Evolutionary conservation across 2,329 filamentous ascomycete species (phyloP), one percentile per base, ranked within the genome.

Genomic region (Pseudogymnoascus sp.): DNA sequence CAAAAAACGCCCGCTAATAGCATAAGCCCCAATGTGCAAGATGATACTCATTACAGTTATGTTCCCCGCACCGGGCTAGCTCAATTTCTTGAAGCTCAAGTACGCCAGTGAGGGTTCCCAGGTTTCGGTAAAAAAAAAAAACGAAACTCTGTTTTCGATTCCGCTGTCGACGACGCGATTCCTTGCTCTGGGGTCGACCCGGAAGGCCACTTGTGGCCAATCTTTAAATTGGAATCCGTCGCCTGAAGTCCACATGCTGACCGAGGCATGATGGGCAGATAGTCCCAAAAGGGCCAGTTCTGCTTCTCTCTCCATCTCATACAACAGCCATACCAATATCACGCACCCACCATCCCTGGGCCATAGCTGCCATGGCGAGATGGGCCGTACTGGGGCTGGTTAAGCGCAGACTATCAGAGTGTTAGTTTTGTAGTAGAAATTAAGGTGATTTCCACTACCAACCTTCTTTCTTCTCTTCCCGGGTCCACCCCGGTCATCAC

Each of bases 381-480:
- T 66, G 10, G 67, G 50, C 35, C 64, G 63, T 15, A 63, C 64
- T 66, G 68, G 66, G 13, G 21, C 37, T 59, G 57, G n/a, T 61
- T 59, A 58, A 36, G 26, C 44, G 24, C 36, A 31, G 58, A 37
- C 40, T 47, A 21, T 47, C 21, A 58, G 13, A 17, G 7, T 4
- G 62, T 62, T 62, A 63, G 60, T 44, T 59, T 37, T 59, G 57
- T 59, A 26, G 21, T 26, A 59, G 57, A 24, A 59, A 31, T 39
- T 33, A 39, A 37, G 33, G 33, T 29, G 57, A 59, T 33, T 59
- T 17, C 57, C 65, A 65, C 58, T 64, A 70, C 71, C 64, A 69
- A 85, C 84, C 83, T 86, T 85, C 76, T 87, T 88, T 72, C 84
- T 80, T 67, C 84, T 80, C 75, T 87, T 87, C 67, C 81, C 76